phyloP scores from a whole-genome alignment of 2,329 filamentous ascomycete species.

The Whalleya microplaca region DNA sequence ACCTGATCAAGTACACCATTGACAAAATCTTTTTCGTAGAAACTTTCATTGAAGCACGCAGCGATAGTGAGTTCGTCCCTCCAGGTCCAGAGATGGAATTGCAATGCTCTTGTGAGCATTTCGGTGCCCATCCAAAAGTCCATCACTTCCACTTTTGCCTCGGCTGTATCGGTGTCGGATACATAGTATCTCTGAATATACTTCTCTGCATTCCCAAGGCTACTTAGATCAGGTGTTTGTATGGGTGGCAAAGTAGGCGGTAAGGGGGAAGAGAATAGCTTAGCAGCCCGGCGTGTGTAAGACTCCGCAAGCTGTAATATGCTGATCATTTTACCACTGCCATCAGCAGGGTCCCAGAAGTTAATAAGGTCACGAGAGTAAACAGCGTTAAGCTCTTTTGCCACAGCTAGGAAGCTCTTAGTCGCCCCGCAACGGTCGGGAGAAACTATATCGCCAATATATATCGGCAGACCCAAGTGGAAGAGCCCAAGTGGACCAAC shows the following conservation, averaged over 20 bases:
- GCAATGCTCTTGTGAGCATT: constrained; percentile 17
- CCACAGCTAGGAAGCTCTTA: constrained; percentile 21
- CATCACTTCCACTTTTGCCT: constrained; percentile 1
- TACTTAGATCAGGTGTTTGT: constrained; percentile 27
- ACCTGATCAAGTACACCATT: neutral
- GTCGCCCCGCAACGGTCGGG: neutral
- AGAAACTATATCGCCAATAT: constrained; percentile 14
- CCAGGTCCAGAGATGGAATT: constrained; percentile 28
- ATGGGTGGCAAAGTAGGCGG: constrained; percentile 13
- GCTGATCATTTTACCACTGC: constrained; percentile 20
- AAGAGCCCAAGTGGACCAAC: constrained; percentile 15
- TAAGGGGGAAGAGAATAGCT: constrained; percentile 9
- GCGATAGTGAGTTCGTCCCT: constrained; percentile 14
- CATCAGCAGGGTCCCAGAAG: constrained; percentile 26
- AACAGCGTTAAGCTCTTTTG: constrained; percentile 17
- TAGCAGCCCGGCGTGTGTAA: constrained; percentile 12
- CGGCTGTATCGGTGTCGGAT: neutral
- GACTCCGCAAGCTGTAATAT: constrained; percentile 16
- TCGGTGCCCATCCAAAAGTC: constrained; percentile 27
- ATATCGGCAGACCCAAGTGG: constrained; percentile 26
- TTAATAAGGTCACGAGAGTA: constrained; percentile 28
- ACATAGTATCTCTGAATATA: constrained; percentile 16
- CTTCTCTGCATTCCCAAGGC: constrained; percentile 22
- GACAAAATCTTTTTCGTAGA: constrained; percentile 10
- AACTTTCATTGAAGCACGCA: constrained; percentile 12